Evolutionary conservation across 176 grass and related monocot genomes (phyloP).

Genomic region (Alopecurus myosuroides): DNA sequence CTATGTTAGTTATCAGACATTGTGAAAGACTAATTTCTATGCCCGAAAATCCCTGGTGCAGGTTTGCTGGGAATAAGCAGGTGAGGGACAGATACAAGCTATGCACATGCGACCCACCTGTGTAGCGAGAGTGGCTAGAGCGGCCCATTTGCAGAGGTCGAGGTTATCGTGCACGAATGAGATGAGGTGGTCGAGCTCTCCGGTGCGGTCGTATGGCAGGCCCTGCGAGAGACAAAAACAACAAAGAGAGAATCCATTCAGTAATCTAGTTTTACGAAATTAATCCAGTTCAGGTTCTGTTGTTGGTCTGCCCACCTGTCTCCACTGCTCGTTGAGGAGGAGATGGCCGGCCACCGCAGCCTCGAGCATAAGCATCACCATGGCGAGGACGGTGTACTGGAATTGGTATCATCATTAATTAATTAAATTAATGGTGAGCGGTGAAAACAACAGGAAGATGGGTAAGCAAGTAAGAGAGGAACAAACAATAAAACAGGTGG

Average conservation of each 20-base stretch:
- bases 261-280: not conserved
- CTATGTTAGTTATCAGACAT: not conserved
- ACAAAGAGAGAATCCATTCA: not conserved
- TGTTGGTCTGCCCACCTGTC: conserved; percentile 42
- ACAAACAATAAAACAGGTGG: too few species aligned
- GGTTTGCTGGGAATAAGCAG: not conserved
- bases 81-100: not conserved
- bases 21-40: not conserved
- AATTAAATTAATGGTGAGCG: not conserved
- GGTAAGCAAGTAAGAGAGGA: not conserved
- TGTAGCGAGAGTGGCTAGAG: conserved; percentile 38
- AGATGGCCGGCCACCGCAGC: conserved; percentile 38
- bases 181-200: conserved; percentile 60
- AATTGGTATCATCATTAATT: not conserved
- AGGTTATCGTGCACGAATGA: conserved; percentile 67
- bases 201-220: conserved; percentile 73
- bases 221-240: conserved; percentile 31
- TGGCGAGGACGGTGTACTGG: conserved; percentile 41
- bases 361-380: conserved; percentile 42
- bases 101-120: conserved; percentile 36
- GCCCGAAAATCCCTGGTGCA: not conserved
- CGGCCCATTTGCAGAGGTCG: conserved; percentile 63
- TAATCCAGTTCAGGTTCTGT: not conserved
- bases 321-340: conserved; percentile 60
- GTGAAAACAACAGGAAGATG: not conserved